Conservation (phyloP, 2,329 filamentous ascomycete species). For the Beauveria australis region DNA sequence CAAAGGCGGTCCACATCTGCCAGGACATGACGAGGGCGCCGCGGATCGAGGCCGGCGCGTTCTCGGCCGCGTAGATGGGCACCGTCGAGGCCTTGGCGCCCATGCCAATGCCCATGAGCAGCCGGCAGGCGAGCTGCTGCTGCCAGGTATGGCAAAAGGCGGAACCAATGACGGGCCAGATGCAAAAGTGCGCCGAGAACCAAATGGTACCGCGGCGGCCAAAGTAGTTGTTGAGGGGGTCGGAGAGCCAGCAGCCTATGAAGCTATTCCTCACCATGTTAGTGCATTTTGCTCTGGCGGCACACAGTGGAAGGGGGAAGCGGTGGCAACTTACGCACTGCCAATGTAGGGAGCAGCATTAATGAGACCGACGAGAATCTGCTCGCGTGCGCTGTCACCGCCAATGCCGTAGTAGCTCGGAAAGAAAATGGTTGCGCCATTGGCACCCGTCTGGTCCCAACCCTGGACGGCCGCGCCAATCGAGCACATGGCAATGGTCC, state of each 20-base stretch:
- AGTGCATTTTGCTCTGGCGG: neutral
- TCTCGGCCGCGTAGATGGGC: conserved; percentile 70
- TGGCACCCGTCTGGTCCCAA: conserved; percentile 59
- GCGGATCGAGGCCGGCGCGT: conserved; percentile 59
- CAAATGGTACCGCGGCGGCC: conserved; percentile 54
- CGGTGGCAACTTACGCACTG: conserved; percentile 23
- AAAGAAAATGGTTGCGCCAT: conserved; percentile 56
- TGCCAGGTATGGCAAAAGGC: conserved; percentile 65
- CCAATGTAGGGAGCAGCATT: conserved; percentile 50
- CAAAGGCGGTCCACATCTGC: conserved; percentile 61
- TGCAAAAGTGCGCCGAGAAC: conserved; percentile 63
- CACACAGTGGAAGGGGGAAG: neutral
- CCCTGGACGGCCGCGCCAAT: conserved; percentile 64
- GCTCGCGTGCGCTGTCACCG: conserved; percentile 26
- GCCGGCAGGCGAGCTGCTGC: conserved; percentile 61
- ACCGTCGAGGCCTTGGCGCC: conserved; percentile 67
- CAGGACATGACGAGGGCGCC: conserved; percentile 77
- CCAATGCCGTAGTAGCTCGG: conserved; percentile 41
- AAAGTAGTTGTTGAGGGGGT: conserved; percentile 45
- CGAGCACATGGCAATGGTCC: conserved; percentile 60
- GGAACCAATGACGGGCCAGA: conserved; percentile 60
- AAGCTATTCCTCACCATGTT: conserved; percentile 14
- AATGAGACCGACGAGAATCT: conserved; percentile 54
- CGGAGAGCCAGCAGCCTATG: conserved; percentile 59
- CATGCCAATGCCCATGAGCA: conserved; percentile 70